Evolutionary conservation across 768 basidiomycete species (phyloP).

Genomic region (Amanita exitialis): DNA sequence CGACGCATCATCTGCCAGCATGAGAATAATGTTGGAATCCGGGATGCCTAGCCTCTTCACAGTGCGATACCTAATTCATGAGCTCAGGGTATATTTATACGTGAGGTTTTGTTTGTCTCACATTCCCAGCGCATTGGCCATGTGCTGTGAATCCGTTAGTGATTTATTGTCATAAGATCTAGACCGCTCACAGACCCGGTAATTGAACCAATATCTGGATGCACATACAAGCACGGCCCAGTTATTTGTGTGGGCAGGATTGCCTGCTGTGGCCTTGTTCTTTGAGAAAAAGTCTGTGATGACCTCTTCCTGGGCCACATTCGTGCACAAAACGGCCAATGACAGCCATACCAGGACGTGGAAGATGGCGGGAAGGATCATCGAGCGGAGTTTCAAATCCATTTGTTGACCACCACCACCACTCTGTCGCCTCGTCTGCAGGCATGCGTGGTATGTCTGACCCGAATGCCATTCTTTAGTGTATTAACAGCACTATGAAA

Average conservation of each 20-base stretch:
- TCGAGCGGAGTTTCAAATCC: conserved; percentile 9
- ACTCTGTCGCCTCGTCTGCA: not conserved
- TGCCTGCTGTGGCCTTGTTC: conserved; percentile 19
- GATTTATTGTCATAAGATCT: not conserved
- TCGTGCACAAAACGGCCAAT: conserved; percentile 17
- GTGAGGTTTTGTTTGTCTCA: conserved; percentile 20
- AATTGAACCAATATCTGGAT: conserved; percentile 98
- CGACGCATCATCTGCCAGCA: conserved; percentile 95
- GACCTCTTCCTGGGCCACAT: conserved; percentile 23
- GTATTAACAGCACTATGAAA: conserved; percentile 12
- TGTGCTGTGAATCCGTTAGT: conserved; percentile 60
- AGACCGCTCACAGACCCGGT: conserved; percentile 52
- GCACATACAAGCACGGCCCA: conserved; percentile 97
- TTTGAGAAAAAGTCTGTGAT: conserved; percentile 37
- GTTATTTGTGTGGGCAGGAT: conserved; percentile 79
- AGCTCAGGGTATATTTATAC: not conserved
- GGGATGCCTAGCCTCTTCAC: conserved; percentile 97
- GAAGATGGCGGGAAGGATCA: conserved; percentile 21
- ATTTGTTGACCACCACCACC: not conserved
- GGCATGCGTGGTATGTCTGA: conserved; percentile 1
- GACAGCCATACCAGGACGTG: conserved; percentile 24
- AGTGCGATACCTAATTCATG: conserved; percentile 74
- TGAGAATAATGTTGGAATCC: conserved; percentile 97
- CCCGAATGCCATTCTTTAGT: not conserved
- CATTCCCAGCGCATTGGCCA: conserved; percentile 98